A percentile compares a stretch with the other conserved stretches of the same genome.
Evolutionary conservation across 176 grass and related monocot genomes (phyloP).

Genomic region (Leersia perrieri): DNA sequence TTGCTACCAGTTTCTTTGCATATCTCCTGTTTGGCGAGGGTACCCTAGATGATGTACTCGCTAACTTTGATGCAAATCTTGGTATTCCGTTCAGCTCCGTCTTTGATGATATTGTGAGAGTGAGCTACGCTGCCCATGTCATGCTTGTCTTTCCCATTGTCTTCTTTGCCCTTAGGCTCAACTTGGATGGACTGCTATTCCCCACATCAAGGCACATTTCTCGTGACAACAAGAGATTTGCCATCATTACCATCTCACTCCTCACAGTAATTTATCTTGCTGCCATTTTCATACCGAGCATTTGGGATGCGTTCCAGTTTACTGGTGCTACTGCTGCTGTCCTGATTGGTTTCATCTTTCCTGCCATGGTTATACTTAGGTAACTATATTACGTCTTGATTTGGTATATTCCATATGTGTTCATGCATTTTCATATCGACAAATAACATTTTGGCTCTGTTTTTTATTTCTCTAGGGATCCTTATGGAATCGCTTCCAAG

Average conservation of each 20-base stretch:
- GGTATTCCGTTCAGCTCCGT: slow-evolving; percentile 60
- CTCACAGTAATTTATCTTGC: slow-evolving; percentile 58
- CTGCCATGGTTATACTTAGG: slow-evolving; percentile 74
- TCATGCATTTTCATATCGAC: not conserved
- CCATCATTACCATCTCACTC: slow-evolving; percentile 52
- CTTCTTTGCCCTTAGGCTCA: slow-evolving; percentile 73
- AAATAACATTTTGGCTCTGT: not conserved
- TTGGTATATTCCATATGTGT: not conserved
- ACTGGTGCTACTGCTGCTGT: slow-evolving; percentile 78
- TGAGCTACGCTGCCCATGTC: slow-evolving; percentile 72
- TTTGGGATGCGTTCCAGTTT: slow-evolving; percentile 88
- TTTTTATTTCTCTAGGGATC: slow-evolving; percentile 62
- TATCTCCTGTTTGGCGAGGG: slow-evolving; percentile 87
- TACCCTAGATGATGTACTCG: slow-evolving; percentile 73
- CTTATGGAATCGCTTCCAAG: slow-evolving; percentile 56
- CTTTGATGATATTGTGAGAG: slow-evolving; percentile 70
- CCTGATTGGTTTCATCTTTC: slow-evolving; percentile 87
- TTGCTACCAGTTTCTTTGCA: slow-evolving; percentile 81
- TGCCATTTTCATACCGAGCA: slow-evolving; percentile 81
- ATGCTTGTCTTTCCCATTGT: slow-evolving; percentile 91
- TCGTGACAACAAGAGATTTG: slow-evolving; percentile 64
- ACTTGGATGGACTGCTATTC: slow-evolving; percentile 81
- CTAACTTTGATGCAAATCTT: slow-evolving; percentile 80
- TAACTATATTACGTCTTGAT: slow-evolving; percentile 21
- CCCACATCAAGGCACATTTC: slow-evolving; percentile 63